Evolutionary conservation across 768 basidiomycete genomes (phyloP).

Genomic region (Jaapia argillacea): DNA sequence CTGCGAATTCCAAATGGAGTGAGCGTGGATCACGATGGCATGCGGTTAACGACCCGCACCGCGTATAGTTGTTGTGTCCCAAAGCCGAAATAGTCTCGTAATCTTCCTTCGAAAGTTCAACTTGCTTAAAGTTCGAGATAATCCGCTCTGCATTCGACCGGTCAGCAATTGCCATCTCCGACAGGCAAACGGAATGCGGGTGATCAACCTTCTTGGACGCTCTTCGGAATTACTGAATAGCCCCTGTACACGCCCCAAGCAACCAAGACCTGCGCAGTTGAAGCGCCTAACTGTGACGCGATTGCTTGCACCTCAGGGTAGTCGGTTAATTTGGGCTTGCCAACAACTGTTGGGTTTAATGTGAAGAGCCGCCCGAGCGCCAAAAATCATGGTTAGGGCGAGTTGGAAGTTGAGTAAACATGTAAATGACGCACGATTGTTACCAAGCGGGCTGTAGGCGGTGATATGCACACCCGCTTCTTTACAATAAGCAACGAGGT

Average conservation of each 20-base stretch:
- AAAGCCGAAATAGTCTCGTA: slow-evolving; percentile 47
- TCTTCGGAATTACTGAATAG: slow-evolving; percentile 80
- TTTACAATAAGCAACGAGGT: slow-evolving; percentile 61
- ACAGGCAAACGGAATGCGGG: too few relatives aligned
- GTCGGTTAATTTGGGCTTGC: slow-evolving; percentile 60
- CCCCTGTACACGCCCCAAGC: slow-evolving; percentile 74
- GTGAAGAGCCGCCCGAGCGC: slow-evolving; percentile 3
- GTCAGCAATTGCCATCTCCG: too few relatives aligned
- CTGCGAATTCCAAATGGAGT: slow-evolving; percentile 18
- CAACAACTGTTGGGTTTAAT: too few relatives aligned
- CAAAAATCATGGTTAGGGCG: not conserved
- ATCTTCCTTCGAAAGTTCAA: slow-evolving; percentile 56
- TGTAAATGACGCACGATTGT: slow-evolving; percentile 46
- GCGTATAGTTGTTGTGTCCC: slow-evolving; percentile 34
- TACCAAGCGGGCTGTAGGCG: slow-evolving; percentile 68
- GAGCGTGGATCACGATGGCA: not conserved
- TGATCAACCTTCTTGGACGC: slow-evolving; percentile 59
- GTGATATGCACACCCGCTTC: slow-evolving; percentile 61
- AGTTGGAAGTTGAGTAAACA: too few relatives aligned
- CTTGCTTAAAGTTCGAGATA: slow-evolving; percentile 68
- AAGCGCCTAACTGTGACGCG: slow-evolving; percentile 51
- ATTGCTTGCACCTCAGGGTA: slow-evolving; percentile 50
- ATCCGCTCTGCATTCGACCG: slow-evolving; percentile 45
- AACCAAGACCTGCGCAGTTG: slow-evolving; percentile 73
- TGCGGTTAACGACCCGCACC: slow-evolving; percentile 13